Base-by-base conservation (phyloP, 371 early-diverging fungal species). In the Apophysomyces ossiformis region DNA sequence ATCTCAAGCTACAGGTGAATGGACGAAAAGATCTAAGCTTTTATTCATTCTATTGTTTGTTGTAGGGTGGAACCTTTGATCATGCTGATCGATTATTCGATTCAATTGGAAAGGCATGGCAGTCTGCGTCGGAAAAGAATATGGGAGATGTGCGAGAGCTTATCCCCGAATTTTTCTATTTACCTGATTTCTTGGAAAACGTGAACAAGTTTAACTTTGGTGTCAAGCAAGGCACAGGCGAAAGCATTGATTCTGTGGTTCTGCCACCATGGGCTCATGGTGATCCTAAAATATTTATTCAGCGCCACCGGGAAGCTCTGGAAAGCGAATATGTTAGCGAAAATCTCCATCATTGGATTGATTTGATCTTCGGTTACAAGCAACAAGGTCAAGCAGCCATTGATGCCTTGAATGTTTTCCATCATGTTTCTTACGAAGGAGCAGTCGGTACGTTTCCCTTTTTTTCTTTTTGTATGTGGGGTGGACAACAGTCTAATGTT, bases 341-440 rank as follows among this genome's bases (percentile, higher is more conserved):
- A 2, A 84, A 93, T 61, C 69, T 96, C 46, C 92, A 96, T 77
- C 86, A 92, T 63, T 96, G 96, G 96, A 89, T 96, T 50, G 96
- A 96, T 70, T 77, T 95, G 36, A 88, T 95, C 32, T 96, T 95
- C 84, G 96, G 96, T 3, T 92, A 80, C 76, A 94, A 94, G 70
- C 96, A 95, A 67, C 90, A 88, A 65, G 96, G 96, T 0, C 84
- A 84, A 35, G 87, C 87, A 8, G 93, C 96, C 9, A 86, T 91
- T 46, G 89, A 93, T 57, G 87, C 95, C 1, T 74, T 93, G 72
- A 97, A 97, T 65, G 95, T 95, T 0, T 94, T 95, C 69, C 92
- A 93, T 72, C 92, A 94, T 71, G 81, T 94, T 37, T 93, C 96
- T 0, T 97, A 97, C 69, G 96, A 96, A 65, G 95, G 95, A 1